Conservation (phyloP, 306 rosid species). For the Morella rubra region DNA sequence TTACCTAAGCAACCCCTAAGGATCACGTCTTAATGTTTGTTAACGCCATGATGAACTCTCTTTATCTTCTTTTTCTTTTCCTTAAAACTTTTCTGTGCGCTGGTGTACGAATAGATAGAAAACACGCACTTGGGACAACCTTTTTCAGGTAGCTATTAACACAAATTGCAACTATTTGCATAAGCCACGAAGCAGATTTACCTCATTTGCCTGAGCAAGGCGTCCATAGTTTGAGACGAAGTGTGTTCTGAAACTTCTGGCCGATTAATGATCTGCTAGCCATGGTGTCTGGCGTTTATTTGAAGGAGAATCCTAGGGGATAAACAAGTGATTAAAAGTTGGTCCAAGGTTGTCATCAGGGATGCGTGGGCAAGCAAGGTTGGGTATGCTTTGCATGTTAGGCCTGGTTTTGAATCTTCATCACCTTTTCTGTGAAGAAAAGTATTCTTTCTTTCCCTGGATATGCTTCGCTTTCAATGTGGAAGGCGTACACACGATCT, state of each 20-base stretch:
- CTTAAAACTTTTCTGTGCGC: neutral
- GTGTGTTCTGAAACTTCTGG: conserved; percentile 26
- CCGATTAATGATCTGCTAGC: neutral
- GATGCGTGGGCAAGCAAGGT: conserved; percentile 43
- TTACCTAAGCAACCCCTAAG: neutral
- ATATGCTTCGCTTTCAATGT: conserved; percentile 18
- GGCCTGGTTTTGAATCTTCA: conserved; percentile 44
- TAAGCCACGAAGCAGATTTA: conserved; percentile 20
- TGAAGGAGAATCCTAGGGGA: conserved; percentile 36
- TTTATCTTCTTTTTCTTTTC: neutral
- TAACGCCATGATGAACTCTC: neutral
- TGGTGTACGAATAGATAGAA: neutral
- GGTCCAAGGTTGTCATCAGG: conserved; percentile 14
- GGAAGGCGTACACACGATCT: neutral
- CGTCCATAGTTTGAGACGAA: conserved; percentile 34
- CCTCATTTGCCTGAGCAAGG: conserved; percentile 50
- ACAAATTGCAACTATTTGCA: neutral
- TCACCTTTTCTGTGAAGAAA: conserved; percentile 45
- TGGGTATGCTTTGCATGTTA: conserved; percentile 58
- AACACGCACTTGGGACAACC: neutral
- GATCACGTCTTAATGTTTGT: neutral
- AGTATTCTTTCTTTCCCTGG: conserved; percentile 47
- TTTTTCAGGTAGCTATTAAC: neutral
- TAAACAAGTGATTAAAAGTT: conserved; percentile 19
- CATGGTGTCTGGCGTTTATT: conserved; percentile 28